Evolutionary conservation across 2,329 filamentous ascomycete species (phyloP).

Genomic region (Waltergamsia citrina): DNA sequence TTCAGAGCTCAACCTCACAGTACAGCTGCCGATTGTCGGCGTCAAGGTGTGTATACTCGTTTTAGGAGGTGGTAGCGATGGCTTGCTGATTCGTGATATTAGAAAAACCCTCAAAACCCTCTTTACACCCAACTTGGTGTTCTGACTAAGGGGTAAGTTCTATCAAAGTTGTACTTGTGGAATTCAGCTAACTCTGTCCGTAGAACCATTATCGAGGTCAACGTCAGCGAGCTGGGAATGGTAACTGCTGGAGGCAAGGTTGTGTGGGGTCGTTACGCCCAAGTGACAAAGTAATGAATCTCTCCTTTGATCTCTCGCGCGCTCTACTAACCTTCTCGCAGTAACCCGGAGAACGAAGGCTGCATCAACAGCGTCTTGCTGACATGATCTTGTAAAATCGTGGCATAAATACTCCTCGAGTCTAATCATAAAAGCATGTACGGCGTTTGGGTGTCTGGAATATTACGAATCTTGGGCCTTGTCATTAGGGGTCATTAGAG

Average conservation of each 20-base stretch:
- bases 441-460: not conserved
- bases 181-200: no score
- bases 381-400: constrained; percentile 32
- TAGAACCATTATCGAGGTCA: constrained; percentile 78
- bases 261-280: constrained; percentile 80
- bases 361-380: constrained; percentile 32
- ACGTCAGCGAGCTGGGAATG: constrained; percentile 83
- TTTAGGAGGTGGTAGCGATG: no score
- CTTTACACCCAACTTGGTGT: constrained; percentile 81
- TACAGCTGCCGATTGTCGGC: constrained; percentile 71
- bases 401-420: no score
- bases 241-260: constrained; percentile 90
- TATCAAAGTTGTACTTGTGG: no score
- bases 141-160: constrained; percentile 5
- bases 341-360: constrained; percentile 37
- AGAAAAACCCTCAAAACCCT: constrained; percentile 69
- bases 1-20: constrained; percentile 75
- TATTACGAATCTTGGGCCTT: no score
- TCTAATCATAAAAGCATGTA: not conserved
- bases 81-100: constrained; percentile 49
- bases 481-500: no score
- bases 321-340: constrained; percentile 62
- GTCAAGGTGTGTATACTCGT: no score
- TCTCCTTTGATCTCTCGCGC: not conserved
- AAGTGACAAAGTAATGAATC: constrained; percentile 37